Evolutionary conservation across 2,329 filamentous ascomycete species (phyloP), one percentile per base, ranked within the genome.

Genomic region (Ophiosphaerella narmari): DNA sequence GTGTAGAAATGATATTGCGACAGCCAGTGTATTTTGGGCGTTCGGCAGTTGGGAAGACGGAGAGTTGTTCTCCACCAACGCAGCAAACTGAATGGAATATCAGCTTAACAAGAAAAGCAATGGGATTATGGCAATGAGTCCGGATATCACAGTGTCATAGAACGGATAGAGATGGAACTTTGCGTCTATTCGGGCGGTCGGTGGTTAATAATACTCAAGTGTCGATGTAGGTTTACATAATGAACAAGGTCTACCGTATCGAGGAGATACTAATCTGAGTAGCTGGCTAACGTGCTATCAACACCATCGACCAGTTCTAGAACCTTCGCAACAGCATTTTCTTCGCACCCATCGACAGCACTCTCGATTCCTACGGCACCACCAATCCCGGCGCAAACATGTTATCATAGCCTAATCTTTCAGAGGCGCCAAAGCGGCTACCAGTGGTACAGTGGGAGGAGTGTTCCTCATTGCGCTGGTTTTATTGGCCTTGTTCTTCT

Each of bases 401-500:
- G 14, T 8, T 12, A 26, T 23, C 54, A 2, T 53, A 54, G n/a
- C 41, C 54, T 2, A 54, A 59, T 23, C 55, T 69, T n/a, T 62
- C 54, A 62, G 55, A 31, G 57, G 41, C 9, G 51, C 47, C 6
- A 59, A 65, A 56, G 57, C 57, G 11, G 62, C 47, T 8, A 62
- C 65, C 23, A 58, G 64, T 5, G 61, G 48, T 2, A 54, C 48
- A 3, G 24, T 63, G 6, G 58, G 55, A n/a, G 40, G 35, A 9
- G 50, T 52, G 21, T 55, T 49, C 1, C 43, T 67, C 9, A 60
- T 70, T 23, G 57, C 53, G 0, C 73, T 92, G 1, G 77, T 97
- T 1, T 96, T 97, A 64, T 95, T 92, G 0, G 89, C 55, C 8
- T 45, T 69, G 7, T 60, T 60, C 29, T 42, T 58, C 13, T 55